Base-by-base conservation (phyloP, 2,329 filamentous ascomycete species). In the Coniochaeta ligniaria region DNA sequence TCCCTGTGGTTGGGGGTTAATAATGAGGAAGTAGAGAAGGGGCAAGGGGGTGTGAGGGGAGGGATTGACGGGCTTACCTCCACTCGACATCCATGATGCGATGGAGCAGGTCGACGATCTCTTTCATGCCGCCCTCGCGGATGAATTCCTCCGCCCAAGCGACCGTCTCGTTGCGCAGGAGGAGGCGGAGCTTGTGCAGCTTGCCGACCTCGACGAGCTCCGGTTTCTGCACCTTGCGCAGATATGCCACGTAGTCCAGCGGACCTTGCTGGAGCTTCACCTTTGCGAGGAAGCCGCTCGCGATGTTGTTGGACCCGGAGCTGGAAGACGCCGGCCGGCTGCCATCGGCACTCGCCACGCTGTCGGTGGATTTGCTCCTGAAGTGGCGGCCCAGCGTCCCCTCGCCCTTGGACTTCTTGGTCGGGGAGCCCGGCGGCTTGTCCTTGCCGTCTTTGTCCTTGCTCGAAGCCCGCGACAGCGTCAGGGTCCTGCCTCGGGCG, bases 41-140 rank as follows among this genome's bases (percentile, higher is more conserved):
- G 28, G 54, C 8, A 24, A 35, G 6, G 7, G 16, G n/a, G 50
- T 8, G 31, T 6, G 31, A 33, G 5, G 31, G 9, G 31, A 33
- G 31, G 31, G 9, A 33, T 6, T 8, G n/a, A 3, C 12, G 9
- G 35, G 22, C 86, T 73, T 75, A 92, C 90, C 93, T 91, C 94
- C 95, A 99, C 73, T 98, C 95, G 36, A 99, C 88, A 58, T 89
- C 89, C 83, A 97, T 92, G 67, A 94, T 96, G n/a, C 94, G 86
- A 73, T 96, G 89, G 56, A 98, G 80, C 60, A 98, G 78, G 43
- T 84, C 86, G 38, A 97, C 89, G 64, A 98, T 90, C 73, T 97
- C 92, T 66, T 89, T 85, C 92, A 98, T 96, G 22, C 95, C 95
- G 17, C 91, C 92, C 64, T 93, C 87, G 45, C 86, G 83, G 67